A percentile compares a stretch with the other conserved stretches of the same genome.
Conservation (phyloP, 441 rosid species). For the Aquilaria agallochum region DNA sequence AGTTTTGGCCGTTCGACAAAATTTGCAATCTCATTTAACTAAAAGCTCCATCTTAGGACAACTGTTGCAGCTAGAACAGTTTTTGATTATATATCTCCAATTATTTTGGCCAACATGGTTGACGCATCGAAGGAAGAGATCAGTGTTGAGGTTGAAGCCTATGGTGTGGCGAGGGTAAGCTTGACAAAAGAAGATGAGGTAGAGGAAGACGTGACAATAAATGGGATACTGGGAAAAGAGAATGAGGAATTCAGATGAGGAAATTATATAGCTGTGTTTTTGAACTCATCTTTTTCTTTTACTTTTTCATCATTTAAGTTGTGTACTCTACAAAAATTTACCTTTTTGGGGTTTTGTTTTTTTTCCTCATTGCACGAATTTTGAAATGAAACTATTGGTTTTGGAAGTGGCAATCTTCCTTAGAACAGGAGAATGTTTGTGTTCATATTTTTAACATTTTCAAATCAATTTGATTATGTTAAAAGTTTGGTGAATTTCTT, state of each 20-base stretch:
- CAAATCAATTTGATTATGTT: too few relatives aligned
- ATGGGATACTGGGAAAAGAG: conserved; percentile 25
- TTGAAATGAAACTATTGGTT: too few relatives aligned
- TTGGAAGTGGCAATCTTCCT: too few relatives aligned
- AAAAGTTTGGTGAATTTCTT: too few relatives aligned
- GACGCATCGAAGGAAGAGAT: conserved; percentile 36
- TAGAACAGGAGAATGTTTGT: too few relatives aligned
- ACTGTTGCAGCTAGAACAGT: conserved; percentile 17
- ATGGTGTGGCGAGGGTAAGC: conserved; percentile 25
- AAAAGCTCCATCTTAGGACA: conserved; percentile 10
- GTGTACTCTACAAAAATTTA: background rate
- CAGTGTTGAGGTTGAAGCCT: conserved; percentile 33
- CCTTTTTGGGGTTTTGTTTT: too few relatives aligned
- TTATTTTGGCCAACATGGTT: conserved; percentile 26
- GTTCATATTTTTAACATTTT: too few relatives aligned
- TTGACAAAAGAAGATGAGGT: conserved; percentile 28
- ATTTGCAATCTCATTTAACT: conserved; percentile 19
- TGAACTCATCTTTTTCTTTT: too few relatives aligned
- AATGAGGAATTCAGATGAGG: conserved; percentile 33
- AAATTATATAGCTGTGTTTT: background rate
- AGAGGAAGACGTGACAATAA: conserved; percentile 23
- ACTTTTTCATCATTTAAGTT: background rate
- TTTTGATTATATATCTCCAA: conserved; percentile 24
- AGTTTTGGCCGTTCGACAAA: conserved; percentile 9
- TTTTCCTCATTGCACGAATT: too few relatives aligned